Evolutionary conservation across 2,329 filamentous ascomycete genomes (phyloP).

Genomic region (Phialophora tarda): DNA sequence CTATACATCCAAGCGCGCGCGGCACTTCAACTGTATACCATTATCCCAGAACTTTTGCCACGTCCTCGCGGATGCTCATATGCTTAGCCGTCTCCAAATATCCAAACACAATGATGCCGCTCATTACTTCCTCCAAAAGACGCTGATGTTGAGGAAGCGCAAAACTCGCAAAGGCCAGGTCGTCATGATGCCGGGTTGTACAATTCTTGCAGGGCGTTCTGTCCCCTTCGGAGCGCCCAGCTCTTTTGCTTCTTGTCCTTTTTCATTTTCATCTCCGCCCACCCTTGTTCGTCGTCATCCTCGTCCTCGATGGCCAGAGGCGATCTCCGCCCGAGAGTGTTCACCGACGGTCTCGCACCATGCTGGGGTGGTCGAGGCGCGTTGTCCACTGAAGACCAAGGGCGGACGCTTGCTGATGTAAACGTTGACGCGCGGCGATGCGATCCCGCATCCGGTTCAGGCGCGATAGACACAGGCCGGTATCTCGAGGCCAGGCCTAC

Average conservation of each 20-base stretch:
- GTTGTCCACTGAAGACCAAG: slow-evolving; percentile 46
- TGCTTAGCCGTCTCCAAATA: slow-evolving; percentile 6
- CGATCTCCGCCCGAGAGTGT: slow-evolving; percentile 41
- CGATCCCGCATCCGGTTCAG: slow-evolving; percentile 30
- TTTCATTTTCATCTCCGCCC: slow-evolving; percentile 58
- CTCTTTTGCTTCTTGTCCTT: slow-evolving; percentile 56
- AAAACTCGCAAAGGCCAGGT: not conserved
- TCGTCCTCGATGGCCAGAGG: slow-evolving; percentile 45
- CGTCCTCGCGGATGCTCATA: slow-evolving; percentile 19
- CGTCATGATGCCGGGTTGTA: slow-evolving; percentile 34
- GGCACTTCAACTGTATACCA: slow-evolving; percentile 5
- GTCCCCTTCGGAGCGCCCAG: slow-evolving; percentile 53
- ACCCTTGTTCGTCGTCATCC: slow-evolving; percentile 57
- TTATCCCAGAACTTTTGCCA: slow-evolving; percentile 25
- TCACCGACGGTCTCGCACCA: slow-evolving; percentile 37
- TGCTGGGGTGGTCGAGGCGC: slow-evolving; percentile 35
- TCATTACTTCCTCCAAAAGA: slow-evolving; percentile 25
- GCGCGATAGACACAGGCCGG: slow-evolving; percentile 77
- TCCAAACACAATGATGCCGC: slow-evolving; percentile 21
- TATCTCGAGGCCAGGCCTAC: slow-evolving; percentile 88
- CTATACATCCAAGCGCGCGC: slow-evolving; percentile 19
- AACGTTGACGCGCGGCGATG: slow-evolving; percentile 44
- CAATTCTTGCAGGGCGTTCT: slow-evolving; percentile 38
- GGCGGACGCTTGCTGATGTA: slow-evolving; percentile 44
- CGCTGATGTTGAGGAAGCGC: not conserved